Evolutionary conservation across 1,139 yeast species (phyloP), one percentile per base, ranked within the genome.

Genomic region (Citeromyces siamensis): DNA sequence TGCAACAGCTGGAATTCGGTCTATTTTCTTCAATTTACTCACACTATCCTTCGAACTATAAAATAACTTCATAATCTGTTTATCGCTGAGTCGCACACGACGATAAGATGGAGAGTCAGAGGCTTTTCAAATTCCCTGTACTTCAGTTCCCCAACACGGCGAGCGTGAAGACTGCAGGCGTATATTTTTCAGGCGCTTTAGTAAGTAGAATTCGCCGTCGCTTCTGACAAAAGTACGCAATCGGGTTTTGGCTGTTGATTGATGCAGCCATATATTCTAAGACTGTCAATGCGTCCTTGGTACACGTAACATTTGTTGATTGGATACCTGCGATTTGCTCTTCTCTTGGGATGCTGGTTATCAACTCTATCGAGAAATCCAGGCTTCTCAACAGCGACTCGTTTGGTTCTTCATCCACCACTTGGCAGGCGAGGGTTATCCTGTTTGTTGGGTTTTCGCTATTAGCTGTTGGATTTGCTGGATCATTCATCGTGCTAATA

Each of bases 281-380:
- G 45, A 80, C 86, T 18, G 80, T 78, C 39, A 88, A 90, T 60
- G 95, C 90, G 1, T 79, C 94, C 2, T 66, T 66, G 33, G 84
- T 85, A 5, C 97, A 90, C 54, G 84, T 90, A 23, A 77, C 93
- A 4, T 82, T 90, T 53, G 75, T 81, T 29, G 98, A 90, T 59
- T 90, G 98, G 98, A 74, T 90, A 38, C 98, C 98, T 5, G 77
- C 82, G 45, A 70, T 90, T 19, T 81, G 95, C 46, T 80, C 95
- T 4, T 74, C 93, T 1, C 58, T 85, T 35, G 98, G 98, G 6
- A 88, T 88, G 88, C 60, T 88, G 37, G 81, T 88, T 44, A 94
- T 90, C 43, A 90, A 85, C 51, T 77, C 94, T 5, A 85, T 90
- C 37, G 98, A 90, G 51, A 90, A 90, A 58, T 68, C 78, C 36